Evolutionary conservation across 306 rosid genomes (phyloP).

Genomic region (Parietaria judaica): DNA sequence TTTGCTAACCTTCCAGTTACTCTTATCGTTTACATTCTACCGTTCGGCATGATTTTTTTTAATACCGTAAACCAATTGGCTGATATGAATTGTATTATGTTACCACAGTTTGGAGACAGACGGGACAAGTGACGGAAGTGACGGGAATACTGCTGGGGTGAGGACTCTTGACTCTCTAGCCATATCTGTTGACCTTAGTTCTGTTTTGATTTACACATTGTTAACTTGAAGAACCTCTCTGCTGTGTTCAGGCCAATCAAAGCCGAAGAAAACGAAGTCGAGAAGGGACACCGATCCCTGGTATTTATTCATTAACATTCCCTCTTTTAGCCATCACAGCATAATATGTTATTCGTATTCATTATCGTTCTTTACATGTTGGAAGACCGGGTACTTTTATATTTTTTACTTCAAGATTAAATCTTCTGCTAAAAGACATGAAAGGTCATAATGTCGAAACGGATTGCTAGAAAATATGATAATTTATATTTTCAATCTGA

Average conservation of each 20-base stretch:
- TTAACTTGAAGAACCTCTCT: constrained; percentile 19
- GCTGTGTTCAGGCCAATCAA: constrained; percentile 63
- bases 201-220: constrained; percentile 9
- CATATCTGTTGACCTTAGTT: constrained; percentile 8
- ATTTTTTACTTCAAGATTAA: too few species aligned
- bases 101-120: constrained; percentile 59
- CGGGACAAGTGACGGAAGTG: constrained; percentile 85
- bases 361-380: too few species aligned
- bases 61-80: background rate
- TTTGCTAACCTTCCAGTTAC: constrained; percentile 23
- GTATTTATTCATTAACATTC: constrained; percentile 24
- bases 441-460: too few species aligned
- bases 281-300: constrained; percentile 67
- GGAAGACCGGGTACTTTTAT: too few species aligned
- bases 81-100: constrained; percentile 23
- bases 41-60: background rate
- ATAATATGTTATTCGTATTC: too few species aligned
- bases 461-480: background rate
- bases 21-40: constrained; percentile 5
- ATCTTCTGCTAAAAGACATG: too few species aligned
- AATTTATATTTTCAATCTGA: background rate
- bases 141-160: constrained; percentile 66
- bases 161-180: constrained; percentile 22
- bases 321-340: too few species aligned
- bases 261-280: constrained; percentile 68